Conservation (phyloP, 345 rosid species). For the Noccaea bulbosa region DNA sequence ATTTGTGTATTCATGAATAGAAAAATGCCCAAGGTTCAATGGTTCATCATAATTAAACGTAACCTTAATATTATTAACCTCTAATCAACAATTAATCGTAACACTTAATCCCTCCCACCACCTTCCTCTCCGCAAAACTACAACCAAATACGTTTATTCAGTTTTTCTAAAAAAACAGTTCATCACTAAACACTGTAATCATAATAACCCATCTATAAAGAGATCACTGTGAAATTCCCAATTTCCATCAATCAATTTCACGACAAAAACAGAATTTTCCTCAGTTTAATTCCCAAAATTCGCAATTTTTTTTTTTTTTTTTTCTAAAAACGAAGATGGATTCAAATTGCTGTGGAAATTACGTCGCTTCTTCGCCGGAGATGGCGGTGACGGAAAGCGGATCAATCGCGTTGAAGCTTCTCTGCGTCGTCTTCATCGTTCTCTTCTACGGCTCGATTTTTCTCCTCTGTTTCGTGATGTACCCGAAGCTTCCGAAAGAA, state of each 20-base stretch:
- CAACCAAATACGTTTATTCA: conserved; percentile 39
- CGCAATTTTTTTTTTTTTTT: not conserved
- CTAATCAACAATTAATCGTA: conserved; percentile 26
- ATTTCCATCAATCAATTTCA: not conserved
- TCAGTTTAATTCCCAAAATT: not conserved
- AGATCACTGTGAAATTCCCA: conserved; percentile 13
- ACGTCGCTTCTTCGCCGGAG: conserved; percentile 39
- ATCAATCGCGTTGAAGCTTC: conserved; percentile 33
- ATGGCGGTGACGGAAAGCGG: conserved; percentile 22
- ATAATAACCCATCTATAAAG: conserved; percentile 7
- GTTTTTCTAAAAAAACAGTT: conserved; percentile 37
- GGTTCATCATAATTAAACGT: not conserved
- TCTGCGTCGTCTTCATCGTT: conserved; percentile 33
- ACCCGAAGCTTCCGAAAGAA: conserved; percentile 33
- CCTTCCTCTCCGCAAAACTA: conserved; percentile 33
- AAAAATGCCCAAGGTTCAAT: conserved; percentile 5
- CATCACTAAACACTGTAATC: conserved; percentile 26
- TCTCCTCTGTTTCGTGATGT: conserved; percentile 39
- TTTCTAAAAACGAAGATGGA: conserved; percentile 12
- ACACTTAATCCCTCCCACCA: conserved; percentile 43
- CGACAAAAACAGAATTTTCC: not conserved
- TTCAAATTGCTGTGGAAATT: conserved; percentile 28
- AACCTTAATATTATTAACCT: conserved; percentile 12
- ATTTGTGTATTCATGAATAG: conserved; percentile 8
- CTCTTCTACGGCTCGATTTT: conserved; percentile 34